Evolutionary conservation across 2,329 filamentous ascomycete species (phyloP).

Genomic region (Myriosclerotinia curreyana): DNA sequence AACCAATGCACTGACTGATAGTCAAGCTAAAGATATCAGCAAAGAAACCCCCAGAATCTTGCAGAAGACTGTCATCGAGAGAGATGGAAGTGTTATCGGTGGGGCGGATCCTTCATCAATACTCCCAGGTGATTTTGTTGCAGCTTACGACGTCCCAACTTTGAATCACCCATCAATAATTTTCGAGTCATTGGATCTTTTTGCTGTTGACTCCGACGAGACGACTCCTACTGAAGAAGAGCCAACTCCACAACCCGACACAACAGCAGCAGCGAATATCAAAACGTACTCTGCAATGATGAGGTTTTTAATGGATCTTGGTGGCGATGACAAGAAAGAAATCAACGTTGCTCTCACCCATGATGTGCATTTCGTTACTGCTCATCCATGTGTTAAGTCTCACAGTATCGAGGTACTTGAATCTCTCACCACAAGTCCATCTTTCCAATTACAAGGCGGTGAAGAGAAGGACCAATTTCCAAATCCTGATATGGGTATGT

Average conservation of each 20-base stretch:
- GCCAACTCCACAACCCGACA: conserved; percentile 26
- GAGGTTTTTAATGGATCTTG: conserved; percentile 31
- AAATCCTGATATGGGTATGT: conserved; percentile 15
- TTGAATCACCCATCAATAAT: conserved; percentile 49
- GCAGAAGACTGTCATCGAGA: conserved; percentile 58
- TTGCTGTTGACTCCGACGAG: conserved; percentile 45
- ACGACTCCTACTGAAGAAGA: conserved; percentile 39
- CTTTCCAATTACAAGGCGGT: conserved; percentile 52
- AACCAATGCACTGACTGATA: conserved; percentile 19
- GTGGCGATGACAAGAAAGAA: conserved; percentile 31
- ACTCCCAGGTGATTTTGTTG: conserved; percentile 60
- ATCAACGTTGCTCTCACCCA: conserved; percentile 46
- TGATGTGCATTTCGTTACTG: conserved; percentile 64
- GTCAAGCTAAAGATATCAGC: conserved; percentile 48
- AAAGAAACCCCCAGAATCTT: conserved; percentile 58
- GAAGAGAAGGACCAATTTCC: conserved; percentile 12
- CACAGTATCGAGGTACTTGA: conserved; percentile 56
- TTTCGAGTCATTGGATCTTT: conserved; percentile 52
- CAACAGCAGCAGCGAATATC: conserved; percentile 27
- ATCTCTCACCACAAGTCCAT: conserved; percentile 57
- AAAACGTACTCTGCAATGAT: conserved; percentile 38
- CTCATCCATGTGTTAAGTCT: conserved; percentile 61
- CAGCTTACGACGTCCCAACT: conserved; percentile 55
- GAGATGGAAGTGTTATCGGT: conserved; percentile 59
- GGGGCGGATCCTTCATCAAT: conserved; percentile 53